Conservation (phyloP, 1,284 basidiomycete species). For the Melanopsichium pennsylvanicum region DNA sequence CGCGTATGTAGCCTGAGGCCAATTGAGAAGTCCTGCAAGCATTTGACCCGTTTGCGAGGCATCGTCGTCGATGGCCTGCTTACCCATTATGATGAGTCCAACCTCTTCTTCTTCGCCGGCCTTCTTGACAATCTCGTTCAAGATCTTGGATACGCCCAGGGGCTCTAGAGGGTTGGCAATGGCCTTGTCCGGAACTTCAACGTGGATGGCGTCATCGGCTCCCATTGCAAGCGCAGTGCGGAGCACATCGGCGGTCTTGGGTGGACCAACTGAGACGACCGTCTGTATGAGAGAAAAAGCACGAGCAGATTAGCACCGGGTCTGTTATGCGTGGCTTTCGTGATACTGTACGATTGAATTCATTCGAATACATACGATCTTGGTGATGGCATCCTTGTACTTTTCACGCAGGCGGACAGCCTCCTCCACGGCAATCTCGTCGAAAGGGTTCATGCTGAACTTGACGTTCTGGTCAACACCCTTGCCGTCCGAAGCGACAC, state of each 20-base stretch:
- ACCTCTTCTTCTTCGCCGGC: slow-evolving; percentile 72
- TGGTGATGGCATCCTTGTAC: slow-evolving; percentile 70
- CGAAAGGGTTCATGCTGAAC: slow-evolving; percentile 69
- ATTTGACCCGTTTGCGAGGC: slow-evolving; percentile 97
- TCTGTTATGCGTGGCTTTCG: too few relatives aligned
- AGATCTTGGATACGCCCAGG: slow-evolving; percentile 82
- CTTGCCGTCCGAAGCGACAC: slow-evolving; percentile 64
- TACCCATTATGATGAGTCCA: slow-evolving; percentile 94
- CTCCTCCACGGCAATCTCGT: slow-evolving; percentile 84
- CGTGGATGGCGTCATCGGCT: slow-evolving; percentile 89
- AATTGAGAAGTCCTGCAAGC: slow-evolving; percentile 89
- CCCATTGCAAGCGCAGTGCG: slow-evolving; percentile 98
- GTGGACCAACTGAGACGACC: slow-evolving; percentile 88
- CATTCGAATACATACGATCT: slow-evolving; percentile 58
- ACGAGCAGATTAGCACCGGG: neutral
- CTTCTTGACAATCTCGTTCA: slow-evolving; percentile 79
- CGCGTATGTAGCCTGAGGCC: slow-evolving; percentile 95
- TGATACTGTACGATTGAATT: too few relatives aligned
- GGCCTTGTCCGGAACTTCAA: slow-evolving; percentile 76
- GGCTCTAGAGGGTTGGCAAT: slow-evolving; percentile 77
- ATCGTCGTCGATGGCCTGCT: slow-evolving; percentile 98
- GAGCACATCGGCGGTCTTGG: slow-evolving; percentile 88
- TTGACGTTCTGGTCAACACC: slow-evolving; percentile 65
- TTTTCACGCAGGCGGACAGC: slow-evolving; percentile 90
- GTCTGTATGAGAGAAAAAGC: slow-evolving; percentile 61